A percentile compares a stretch with the other conserved stretches of the same genome.
These are phyloP conservation scores for Fusarium concolor DNA, from an alignment of 2,329 filamentous ascomycete genomes.

Conservation along the genomic window DNA sequence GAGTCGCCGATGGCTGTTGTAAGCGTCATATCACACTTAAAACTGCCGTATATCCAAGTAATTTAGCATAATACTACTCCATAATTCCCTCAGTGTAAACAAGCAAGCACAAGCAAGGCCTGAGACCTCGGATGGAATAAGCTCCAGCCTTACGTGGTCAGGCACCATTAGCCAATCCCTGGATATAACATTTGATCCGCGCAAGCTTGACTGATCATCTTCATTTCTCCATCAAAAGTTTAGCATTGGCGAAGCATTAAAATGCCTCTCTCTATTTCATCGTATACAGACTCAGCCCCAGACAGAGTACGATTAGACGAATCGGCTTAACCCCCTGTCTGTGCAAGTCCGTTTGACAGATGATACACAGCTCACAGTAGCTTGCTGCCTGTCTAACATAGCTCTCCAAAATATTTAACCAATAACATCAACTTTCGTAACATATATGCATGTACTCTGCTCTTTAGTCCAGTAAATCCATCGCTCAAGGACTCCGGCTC, in stretches of 20 bases:
- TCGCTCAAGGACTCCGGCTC: constrained; percentile 68
- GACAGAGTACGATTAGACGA: background rate
- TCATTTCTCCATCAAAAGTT: constrained; percentile 4
- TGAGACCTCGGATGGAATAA: background rate
- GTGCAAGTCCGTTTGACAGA: background rate
- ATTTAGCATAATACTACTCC: constrained; percentile 10
- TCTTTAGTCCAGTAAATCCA: constrained; percentile 72
- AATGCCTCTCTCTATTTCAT: constrained; percentile 12
- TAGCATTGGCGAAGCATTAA: background rate
- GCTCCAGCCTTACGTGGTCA: constrained; percentile 29
- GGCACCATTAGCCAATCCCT: constrained; percentile 24
- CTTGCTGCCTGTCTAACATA: background rate
- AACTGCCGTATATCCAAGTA: background rate
- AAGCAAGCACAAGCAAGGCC: constrained; percentile 2
- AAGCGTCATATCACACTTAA: constrained; percentile 21
- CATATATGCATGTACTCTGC: constrained; percentile 63
- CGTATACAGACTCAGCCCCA: background rate
- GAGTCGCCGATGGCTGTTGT: constrained; percentile 16
- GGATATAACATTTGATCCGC: background rate
- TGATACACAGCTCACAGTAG: background rate
- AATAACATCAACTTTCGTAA: background rate
- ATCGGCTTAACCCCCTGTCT: constrained; percentile 1
- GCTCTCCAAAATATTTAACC: background rate
- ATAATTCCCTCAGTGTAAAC: constrained; percentile 30
- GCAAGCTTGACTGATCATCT: background rate